These are phyloP conservation scores for Fusarium anthophilum DNA, from an alignment of 2,329 filamentous ascomycete species.

Conservation along the genomic window DNA sequence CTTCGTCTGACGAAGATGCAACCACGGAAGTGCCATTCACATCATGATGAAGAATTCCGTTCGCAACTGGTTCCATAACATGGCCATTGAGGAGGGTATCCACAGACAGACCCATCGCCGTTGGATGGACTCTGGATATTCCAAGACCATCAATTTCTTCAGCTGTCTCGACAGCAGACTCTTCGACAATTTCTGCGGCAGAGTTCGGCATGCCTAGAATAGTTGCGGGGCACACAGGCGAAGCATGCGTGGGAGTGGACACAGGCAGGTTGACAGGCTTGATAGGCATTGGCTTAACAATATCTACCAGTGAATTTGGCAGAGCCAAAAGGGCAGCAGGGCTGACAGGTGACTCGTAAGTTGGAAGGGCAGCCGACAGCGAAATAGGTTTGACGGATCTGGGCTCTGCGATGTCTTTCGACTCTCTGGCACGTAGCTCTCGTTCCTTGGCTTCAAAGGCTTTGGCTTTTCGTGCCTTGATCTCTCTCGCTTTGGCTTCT, in stretches of 20 bases:
- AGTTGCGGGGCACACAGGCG: slow-evolving; percentile 56
- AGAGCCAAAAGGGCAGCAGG: slow-evolving; percentile 59
- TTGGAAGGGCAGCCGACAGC: background rate
- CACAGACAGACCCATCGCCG: slow-evolving; percentile 9
- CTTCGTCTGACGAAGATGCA: slow-evolving; percentile 31
- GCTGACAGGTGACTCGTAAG: slow-evolving; percentile 52
- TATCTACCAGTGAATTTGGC: slow-evolving; percentile 60
- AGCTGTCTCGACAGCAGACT: background rate
- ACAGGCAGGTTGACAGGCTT: background rate
- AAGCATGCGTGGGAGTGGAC: background rate
- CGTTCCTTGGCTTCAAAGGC: slow-evolving; percentile 11
- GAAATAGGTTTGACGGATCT: slow-evolving; percentile 1
- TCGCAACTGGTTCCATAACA: background rate
- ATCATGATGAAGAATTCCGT: background rate
- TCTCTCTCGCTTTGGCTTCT: slow-evolving; percentile 34
- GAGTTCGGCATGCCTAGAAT: slow-evolving; percentile 67
- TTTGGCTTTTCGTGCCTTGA: slow-evolving; percentile 35
- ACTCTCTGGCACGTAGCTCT: slow-evolving; percentile 3
- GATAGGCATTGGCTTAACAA: slow-evolving; percentile 3
- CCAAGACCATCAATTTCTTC: slow-evolving; percentile 2
- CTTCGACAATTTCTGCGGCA: slow-evolving; percentile 2
- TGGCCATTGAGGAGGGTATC: slow-evolving; percentile 9
- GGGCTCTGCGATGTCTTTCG: slow-evolving; percentile 1
- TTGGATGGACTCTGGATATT: background rate
- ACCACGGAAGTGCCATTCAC: slow-evolving; percentile 11